Evolutionary conservation across 805 yeast species (phyloP).

Genomic region (Barnettozyma wickerhamii): DNA sequence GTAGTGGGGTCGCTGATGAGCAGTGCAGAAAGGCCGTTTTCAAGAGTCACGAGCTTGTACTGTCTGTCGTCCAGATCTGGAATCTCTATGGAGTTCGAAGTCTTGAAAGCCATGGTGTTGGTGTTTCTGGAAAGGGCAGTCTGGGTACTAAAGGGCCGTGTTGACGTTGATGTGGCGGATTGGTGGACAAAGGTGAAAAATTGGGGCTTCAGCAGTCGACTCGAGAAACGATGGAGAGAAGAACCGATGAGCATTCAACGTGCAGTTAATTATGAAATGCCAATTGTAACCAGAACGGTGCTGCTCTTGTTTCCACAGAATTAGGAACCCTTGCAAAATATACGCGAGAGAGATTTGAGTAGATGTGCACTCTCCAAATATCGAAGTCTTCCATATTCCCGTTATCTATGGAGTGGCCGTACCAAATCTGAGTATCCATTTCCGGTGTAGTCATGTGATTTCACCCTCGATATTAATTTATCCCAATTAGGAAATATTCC

Average conservation of each 20-base stretch:
- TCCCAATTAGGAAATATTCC: neutral
- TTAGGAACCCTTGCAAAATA: neutral
- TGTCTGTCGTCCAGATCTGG: constrained; percentile 65
- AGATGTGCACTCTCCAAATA: too few species aligned
- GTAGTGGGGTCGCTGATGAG: constrained; percentile 65
- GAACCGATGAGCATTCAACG: too few species aligned
- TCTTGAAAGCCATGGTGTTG: constrained; percentile 15
- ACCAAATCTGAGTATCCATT: too few species aligned
- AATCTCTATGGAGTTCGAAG: constrained; percentile 29
- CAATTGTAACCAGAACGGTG: neutral
- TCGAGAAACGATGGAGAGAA: too few species aligned
- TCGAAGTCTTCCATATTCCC: too few species aligned
- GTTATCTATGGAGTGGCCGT: too few species aligned
- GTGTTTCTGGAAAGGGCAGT: neutral
- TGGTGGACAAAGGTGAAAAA: neutral
- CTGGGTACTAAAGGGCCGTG: neutral
- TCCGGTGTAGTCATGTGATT: neutral
- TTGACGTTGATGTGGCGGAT: neutral
- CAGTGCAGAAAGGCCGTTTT: constrained; percentile 56
- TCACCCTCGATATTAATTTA: neutral
- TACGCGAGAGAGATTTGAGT: too few species aligned
- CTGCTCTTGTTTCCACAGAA: neutral
- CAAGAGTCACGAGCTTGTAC: constrained; percentile 60
- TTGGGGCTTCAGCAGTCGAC: neutral
- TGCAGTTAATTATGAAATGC: too few species aligned